These are phyloP conservation scores for Vanderwaltozyma polyspora DNA, from an alignment of 805 yeast species.

Conservation along the genomic window DNA sequence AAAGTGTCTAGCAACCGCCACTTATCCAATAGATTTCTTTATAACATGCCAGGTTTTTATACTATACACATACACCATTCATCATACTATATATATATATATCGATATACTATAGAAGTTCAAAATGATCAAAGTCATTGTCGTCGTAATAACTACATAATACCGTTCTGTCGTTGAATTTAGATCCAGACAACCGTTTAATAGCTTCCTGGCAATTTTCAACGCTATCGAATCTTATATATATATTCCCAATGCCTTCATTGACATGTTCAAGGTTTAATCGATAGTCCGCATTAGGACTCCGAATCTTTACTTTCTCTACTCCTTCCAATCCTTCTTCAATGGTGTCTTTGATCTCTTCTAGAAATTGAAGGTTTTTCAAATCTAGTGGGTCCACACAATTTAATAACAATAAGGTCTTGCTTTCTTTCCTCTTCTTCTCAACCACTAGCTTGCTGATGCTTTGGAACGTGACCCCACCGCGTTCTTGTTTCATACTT, in stretches of 20 bases:
- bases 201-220: conserved; percentile 47
- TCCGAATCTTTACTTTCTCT: conserved; percentile 46
- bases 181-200: conserved; percentile 48
- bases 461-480: conserved; percentile 25
- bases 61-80: no score
- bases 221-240: conserved; percentile 46
- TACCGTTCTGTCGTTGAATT: conserved; percentile 58
- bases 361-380: conserved; percentile 36
- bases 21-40: no score
- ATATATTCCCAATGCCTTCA: conserved; percentile 63
- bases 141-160: conserved; percentile 53
- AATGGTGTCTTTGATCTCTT: conserved; percentile 44
- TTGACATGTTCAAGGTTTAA: conserved; percentile 35
- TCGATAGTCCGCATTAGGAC: conserved; percentile 35
- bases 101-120: no score
- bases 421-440: conserved; percentile 14
- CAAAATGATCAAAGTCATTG: conserved; percentile 37
- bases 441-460: conserved; percentile 29
- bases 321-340: conserved; percentile 29
- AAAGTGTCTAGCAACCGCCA: no score
- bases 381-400: conserved; percentile 55
- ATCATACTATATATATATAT: no score
- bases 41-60: no score
- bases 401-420: conserved; percentile 56
- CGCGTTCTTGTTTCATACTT: conserved; percentile 9